Evolutionary conservation across 305 asterid genomes (phyloP), one percentile per base, ranked within the genome.

Genomic region (Fraxinus nigra): DNA sequence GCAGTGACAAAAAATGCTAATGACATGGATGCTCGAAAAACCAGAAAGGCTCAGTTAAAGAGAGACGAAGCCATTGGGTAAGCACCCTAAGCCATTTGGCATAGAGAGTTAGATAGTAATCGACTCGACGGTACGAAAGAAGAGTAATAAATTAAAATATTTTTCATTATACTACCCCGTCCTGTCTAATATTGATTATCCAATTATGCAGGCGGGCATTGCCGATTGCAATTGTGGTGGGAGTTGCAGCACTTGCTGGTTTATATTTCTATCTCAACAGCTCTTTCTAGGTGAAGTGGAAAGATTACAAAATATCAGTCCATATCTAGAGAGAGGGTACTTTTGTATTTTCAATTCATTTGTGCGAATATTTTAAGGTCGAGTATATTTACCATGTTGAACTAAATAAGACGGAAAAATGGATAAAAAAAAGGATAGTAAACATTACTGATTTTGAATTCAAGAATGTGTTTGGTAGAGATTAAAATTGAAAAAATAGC

Each of bases 31-130:
- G 95, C 90, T 54, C 83, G 98, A 34, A 95, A 95, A 88, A 93
- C 98, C 85, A 87, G 98, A 83, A 95, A 93, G 87, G 97, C 63
- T 80, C 86, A 92, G 82, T 1, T 94, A 0, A 85, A 95, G 88
- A 92, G 70, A 86, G 97, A 94, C 11, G 96, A 92, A 80, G 85
- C 97, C 22, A 51, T 95, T 32, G 98, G 98, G 98, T 94, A 86
- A 83, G 78, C 78, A 14, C 0, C 43, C 5, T 63, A 0, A 16
- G 54, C 38, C 20, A 2, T n/a, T 61, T 22, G 72, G 72, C 30
- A 22, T 7, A 7, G 33, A 22, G 32, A 9, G 3, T 22, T 20
- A 61, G 32, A 7, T 61, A n/a, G 30, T 56, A n/a, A 20, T 59
- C 28, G 13, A 7, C 11, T 13, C 6, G 18, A 13, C 5, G 5